A percentile compares a stretch with the other conserved stretches of the same genome.
phyloP scores from a whole-genome alignment of 371 early-diverging fungal genomes.

The Mortierella sp. region DNA sequence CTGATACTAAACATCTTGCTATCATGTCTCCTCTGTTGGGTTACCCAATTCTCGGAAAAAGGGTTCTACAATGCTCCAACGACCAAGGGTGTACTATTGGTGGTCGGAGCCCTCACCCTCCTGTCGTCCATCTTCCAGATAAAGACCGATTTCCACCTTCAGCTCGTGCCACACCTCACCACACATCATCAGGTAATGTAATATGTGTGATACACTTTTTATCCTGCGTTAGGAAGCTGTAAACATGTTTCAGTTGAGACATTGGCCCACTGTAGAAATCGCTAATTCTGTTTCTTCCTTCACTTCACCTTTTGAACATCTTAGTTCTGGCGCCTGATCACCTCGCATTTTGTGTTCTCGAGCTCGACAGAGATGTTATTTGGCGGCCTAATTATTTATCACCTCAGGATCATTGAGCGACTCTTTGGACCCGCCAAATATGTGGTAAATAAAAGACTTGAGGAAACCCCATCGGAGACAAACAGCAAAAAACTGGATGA shows the following conservation, averaged over 20 bases:
- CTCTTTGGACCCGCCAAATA: slow-evolving; percentile 81
- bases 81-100: slow-evolving; percentile 73
- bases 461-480: not conserved
- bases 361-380: slow-evolving; percentile 78
- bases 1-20: not conserved
- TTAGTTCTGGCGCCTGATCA: slow-evolving; percentile 73
- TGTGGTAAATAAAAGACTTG: slow-evolving; percentile 58
- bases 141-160: slow-evolving; percentile 71
- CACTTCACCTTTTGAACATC: not conserved
- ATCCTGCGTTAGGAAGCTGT: not conserved
- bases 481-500: not conserved
- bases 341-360: slow-evolving; percentile 72
- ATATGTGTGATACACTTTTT: not conserved
- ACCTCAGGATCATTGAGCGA: slow-evolving; percentile 80
- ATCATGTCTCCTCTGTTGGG: not conserved
- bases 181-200: slow-evolving; percentile 73
- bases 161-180: slow-evolving; percentile 75
- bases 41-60: slow-evolving; percentile 18
- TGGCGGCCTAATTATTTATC: slow-evolving; percentile 74
- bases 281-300: too few species aligned
- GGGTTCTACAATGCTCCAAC: slow-evolving; percentile 80
- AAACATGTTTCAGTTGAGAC: not conserved
- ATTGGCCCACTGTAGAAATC: too few species aligned
- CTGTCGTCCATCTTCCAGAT: slow-evolving; percentile 68
- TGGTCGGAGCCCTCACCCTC: slow-evolving; percentile 69